phyloP scores from a whole-genome alignment of 2,329 filamentous ascomycete genomes.

The Juglanconis sp. region DNA sequence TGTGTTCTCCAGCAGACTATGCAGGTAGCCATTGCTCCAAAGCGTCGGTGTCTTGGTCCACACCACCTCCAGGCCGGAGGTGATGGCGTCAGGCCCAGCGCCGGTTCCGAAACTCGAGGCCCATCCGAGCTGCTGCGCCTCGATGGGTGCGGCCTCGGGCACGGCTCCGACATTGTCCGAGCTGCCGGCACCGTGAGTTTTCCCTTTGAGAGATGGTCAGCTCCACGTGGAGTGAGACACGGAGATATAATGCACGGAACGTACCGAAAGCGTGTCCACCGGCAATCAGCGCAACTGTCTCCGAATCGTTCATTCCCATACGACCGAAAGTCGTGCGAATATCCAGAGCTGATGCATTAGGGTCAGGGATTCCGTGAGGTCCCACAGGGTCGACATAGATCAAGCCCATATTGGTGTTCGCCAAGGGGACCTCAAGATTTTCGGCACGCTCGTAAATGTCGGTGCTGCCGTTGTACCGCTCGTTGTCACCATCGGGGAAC shows the following conservation, averaged over 20 bases:
- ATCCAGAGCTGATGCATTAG: constrained; percentile 64
- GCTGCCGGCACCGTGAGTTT: constrained; percentile 68
- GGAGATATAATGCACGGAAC: background rate
- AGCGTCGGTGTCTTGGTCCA: constrained; percentile 72
- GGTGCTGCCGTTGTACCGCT: constrained; percentile 53
- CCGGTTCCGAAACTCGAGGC: constrained; percentile 58
- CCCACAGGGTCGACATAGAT: constrained; percentile 83
- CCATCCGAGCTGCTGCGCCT: constrained; percentile 69
- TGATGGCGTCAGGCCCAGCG: constrained; percentile 66
- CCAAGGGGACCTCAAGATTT: constrained; percentile 64
- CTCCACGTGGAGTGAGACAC: background rate
- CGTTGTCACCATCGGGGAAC: constrained; percentile 62
- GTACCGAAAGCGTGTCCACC: constrained; percentile 71
- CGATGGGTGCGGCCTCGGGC: constrained; percentile 59
- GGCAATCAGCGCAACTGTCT: constrained; percentile 76
- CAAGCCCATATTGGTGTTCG: constrained; percentile 69
- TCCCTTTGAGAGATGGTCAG: constrained; percentile 30
- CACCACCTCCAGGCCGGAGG: constrained; percentile 69
- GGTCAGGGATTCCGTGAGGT: constrained; percentile 69
- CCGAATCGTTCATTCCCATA: constrained; percentile 82
- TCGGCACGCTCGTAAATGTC: constrained; percentile 50
- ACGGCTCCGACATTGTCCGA: constrained; percentile 60
- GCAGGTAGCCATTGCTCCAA: constrained; percentile 70
- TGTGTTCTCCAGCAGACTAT: constrained; percentile 70
- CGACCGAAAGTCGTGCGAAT: constrained; percentile 72